A percentile compares a stretch with the other conserved stretches of the same genome.
These are phyloP conservation scores for Sugiyamaella boreocaroliniensis DNA, from an alignment of 805 yeast species.

Conservation along the genomic window DNA sequence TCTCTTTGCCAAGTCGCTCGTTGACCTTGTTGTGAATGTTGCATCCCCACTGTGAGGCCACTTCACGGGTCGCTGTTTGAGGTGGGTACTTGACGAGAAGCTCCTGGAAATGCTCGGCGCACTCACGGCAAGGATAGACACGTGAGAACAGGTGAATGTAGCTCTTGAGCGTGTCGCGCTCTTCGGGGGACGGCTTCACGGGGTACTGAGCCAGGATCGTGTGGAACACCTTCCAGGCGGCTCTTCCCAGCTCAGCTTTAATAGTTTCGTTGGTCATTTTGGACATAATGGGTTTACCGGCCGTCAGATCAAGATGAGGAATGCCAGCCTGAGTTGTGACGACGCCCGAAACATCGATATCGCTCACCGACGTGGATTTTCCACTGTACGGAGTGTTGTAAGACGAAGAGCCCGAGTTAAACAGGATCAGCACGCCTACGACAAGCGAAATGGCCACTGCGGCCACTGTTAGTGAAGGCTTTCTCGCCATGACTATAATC, in stretches of 20 bases:
- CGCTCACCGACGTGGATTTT: slow-evolving; percentile 9
- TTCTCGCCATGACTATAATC: slow-evolving; percentile 7
- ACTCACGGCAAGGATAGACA: slow-evolving; percentile 76
- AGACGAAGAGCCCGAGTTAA: neutral
- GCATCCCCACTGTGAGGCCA: slow-evolving; percentile 96
- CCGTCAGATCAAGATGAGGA: slow-evolving; percentile 3
- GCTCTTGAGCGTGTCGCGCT: slow-evolving; percentile 53
- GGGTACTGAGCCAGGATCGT: slow-evolving; percentile 91
- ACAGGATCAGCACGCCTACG: slow-evolving; percentile 8
- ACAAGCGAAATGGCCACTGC: slow-evolving; percentile 11
- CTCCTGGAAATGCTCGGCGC: slow-evolving; percentile 83
- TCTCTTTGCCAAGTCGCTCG: slow-evolving; percentile 55
- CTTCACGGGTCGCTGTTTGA: slow-evolving; percentile 64
- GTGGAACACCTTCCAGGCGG: slow-evolving; percentile 90
- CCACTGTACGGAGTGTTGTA: neutral
- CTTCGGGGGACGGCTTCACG: slow-evolving; percentile 60
- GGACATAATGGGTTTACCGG: slow-evolving; percentile 70
- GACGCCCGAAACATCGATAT: slow-evolving; percentile 4
- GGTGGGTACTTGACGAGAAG: slow-evolving; percentile 73
- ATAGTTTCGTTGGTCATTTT: slow-evolving; percentile 82
- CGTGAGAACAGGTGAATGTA: slow-evolving; percentile 76
- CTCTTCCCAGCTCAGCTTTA: slow-evolving; percentile 74
- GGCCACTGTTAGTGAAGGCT: slow-evolving; percentile 13
- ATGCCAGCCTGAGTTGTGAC: neutral
- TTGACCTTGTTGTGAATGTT: slow-evolving; percentile 85